Percentiles rank a stretch among this genome's conserved stretches.
phyloP scores from a whole-genome alignment of 257 asterid genomes.

The Scutellaria minor region DNA sequence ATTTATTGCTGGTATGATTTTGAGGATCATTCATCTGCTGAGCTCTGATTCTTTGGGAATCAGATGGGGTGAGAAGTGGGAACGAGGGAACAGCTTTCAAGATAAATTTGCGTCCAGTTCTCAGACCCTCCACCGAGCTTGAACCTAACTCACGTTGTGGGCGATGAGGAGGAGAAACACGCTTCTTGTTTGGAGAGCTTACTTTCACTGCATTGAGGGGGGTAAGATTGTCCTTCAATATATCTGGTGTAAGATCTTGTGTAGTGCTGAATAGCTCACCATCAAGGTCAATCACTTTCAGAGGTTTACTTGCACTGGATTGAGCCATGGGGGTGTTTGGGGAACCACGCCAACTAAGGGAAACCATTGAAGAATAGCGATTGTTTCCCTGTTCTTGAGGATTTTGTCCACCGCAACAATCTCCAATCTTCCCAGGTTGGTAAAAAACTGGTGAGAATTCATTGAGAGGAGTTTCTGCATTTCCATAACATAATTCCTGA shows the following conservation, averaged over 20 bases:
- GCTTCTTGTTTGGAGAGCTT: slow-evolving; percentile 74
- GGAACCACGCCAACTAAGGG: slow-evolving; percentile 52
- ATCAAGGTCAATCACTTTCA: slow-evolving; percentile 43
- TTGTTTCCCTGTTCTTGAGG: slow-evolving; percentile 45
- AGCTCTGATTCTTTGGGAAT: slow-evolving; percentile 38
- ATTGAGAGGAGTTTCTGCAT: slow-evolving; percentile 36
- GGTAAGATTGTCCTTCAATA: slow-evolving; percentile 52
- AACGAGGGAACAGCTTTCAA: slow-evolving; percentile 64
- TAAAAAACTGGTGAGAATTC: slow-evolving; percentile 42
- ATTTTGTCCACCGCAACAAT: slow-evolving; percentile 30
- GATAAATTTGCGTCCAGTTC: slow-evolving; percentile 63
- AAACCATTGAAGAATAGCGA: slow-evolving; percentile 43
- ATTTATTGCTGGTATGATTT: slow-evolving; percentile 41
- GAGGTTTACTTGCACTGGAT: slow-evolving; percentile 40
- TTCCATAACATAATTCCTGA: slow-evolving; percentile 42
- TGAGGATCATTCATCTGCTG: slow-evolving; percentile 41
- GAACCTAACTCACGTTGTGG: slow-evolving; percentile 38
- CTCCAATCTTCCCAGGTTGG: slow-evolving; percentile 35
- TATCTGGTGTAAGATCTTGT: slow-evolving; percentile 68
- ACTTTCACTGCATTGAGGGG: slow-evolving; percentile 60
- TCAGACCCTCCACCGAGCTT: slow-evolving; percentile 51
- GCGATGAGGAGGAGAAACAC: slow-evolving; percentile 77
- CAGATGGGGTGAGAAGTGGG: slow-evolving; percentile 64
- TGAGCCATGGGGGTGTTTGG: slow-evolving; percentile 53
- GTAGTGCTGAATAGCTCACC: slow-evolving; percentile 32